Evolutionary conservation across 2,329 filamentous ascomycete genomes (phyloP), one percentile per base, ranked within the genome.

Genomic region (Ilyonectria robusta): DNA sequence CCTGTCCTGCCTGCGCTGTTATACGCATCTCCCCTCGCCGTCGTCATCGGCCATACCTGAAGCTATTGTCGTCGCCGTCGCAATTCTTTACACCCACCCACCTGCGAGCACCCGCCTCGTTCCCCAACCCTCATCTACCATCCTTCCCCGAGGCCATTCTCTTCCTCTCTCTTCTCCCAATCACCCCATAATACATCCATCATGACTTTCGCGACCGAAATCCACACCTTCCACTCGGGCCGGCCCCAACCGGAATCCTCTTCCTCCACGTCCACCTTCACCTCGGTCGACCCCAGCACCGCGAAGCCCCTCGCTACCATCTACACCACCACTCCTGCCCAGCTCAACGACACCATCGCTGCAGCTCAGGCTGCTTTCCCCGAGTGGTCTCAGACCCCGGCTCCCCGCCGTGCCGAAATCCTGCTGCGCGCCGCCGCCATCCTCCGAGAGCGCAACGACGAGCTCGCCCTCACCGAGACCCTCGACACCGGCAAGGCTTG

Each of bases 401-500:
- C 92, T n/a, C 85, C 92, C 67, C 88, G 89, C 75, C 93, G 94
- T 64, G 90, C 93, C 1, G 90, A 93, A 64, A 92, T 97, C 72
- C 89, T 97, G 10, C 91, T 94, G 33, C 90, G 89, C 78, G 94
- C 94, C 3, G 94, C 93, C 19, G 82, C 88, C 53, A 81, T 97
- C 15, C 86, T 97, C 13, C 92, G 94, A 53, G 83, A 89, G 70
- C 89, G 91, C 70, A 97, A 97, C 80, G 92, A 97, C 76, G 89
- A 91, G 63, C 91, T 97, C 47, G 94, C 94, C 57, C 87, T 86
- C 63, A 84, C 94, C 62, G 94, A 97, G 83, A 97, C 94, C 2
- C 85, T 92, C 76, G 94, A 97, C 80, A 97, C 94, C 0, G 94
- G 94, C 77, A 97, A 97, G 80, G 89, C 94, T 8, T 95, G 88